phyloP scores from a whole-genome alignment of 2,329 filamentous ascomycete genomes.

The Aureobasidium musti region DNA sequence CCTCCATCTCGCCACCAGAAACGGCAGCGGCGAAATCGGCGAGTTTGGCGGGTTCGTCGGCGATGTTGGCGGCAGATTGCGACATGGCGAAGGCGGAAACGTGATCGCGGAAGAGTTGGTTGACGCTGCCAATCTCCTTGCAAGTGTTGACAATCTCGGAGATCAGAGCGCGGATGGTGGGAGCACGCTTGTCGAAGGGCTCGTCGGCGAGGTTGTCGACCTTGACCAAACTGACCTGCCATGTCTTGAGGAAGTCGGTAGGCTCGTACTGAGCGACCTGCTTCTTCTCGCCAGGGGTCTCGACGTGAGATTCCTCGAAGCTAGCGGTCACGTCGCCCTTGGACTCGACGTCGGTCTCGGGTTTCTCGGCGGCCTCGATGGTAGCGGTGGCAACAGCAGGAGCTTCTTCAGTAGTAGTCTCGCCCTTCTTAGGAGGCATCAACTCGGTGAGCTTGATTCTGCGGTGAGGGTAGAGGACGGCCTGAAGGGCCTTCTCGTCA shows the following conservation, averaged over 20 bases:
- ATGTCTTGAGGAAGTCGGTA: conserved; percentile 87
- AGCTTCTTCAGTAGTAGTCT: conserved; percentile 51
- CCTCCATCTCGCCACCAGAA: conserved; percentile 86
- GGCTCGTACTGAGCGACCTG: conserved; percentile 70
- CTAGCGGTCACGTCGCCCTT: conserved; percentile 95
- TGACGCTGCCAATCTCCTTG: conserved; percentile 92
- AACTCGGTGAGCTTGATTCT: conserved; percentile 87
- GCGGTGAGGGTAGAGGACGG: conserved; percentile 93
- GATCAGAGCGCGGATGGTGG: conserved; percentile 84
- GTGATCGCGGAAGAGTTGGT: conserved; percentile 93
- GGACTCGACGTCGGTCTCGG: conserved; percentile 55
- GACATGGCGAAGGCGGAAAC: conserved; percentile 97
- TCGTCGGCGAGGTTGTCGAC: conserved; percentile 92
- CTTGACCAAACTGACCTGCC: conserved; percentile 89
- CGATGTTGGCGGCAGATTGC: conserved; percentile 91
- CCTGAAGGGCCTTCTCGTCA: conserved; percentile 77
- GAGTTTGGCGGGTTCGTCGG: conserved; percentile 89
- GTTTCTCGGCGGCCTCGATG: conserved; percentile 34
- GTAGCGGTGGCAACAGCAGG: conserved; percentile 56
- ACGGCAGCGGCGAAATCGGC: conserved; percentile 97
- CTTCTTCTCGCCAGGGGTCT: conserved; percentile 51
- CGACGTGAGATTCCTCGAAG: conserved; percentile 80
- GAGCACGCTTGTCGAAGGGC: conserved; percentile 84
- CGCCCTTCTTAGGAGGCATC: conserved; percentile 63
- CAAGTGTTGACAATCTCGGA: conserved; percentile 99